Evolutionary conservation across 805 yeast species (phyloP).

Genomic region (Diddensiella santjacobensis): DNA sequence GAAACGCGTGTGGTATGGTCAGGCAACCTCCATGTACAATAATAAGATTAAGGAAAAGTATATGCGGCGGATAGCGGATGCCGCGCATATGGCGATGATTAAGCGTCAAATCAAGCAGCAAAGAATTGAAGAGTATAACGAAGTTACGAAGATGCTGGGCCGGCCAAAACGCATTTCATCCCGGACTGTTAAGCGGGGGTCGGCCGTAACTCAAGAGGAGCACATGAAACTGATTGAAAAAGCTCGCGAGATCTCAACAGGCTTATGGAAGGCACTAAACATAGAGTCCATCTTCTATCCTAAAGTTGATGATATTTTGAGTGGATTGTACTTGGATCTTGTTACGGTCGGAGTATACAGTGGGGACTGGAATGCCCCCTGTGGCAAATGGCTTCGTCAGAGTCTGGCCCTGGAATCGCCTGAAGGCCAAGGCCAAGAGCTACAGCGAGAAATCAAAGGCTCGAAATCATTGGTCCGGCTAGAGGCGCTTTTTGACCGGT

Average conservation of each 20-base stretch:
- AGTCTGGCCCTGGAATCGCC: slow-evolving; percentile 41
- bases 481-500: slow-evolving; percentile 42
- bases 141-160: slow-evolving; percentile 21
- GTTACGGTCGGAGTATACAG: slow-evolving; percentile 43
- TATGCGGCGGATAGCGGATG: background rate
- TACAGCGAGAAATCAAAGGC: slow-evolving; percentile 29
- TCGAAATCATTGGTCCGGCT: slow-evolving; percentile 36
- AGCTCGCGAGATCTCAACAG: slow-evolving; percentile 36
- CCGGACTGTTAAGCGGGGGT: slow-evolving; percentile 16
- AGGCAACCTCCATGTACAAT: background rate
- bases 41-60: background rate
- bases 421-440: slow-evolving; percentile 27
- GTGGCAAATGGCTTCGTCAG: slow-evolving; percentile 48
- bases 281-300: slow-evolving; percentile 35
- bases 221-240: slow-evolving; percentile 25
- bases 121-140: slow-evolving; percentile 38
- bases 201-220: slow-evolving; percentile 16
- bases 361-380: slow-evolving; percentile 44
- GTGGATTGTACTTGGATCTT: slow-evolving; percentile 25
- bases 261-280: slow-evolving; percentile 49
- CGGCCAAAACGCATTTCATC: slow-evolving; percentile 9
- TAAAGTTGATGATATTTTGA: slow-evolving; percentile 31
- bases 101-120: slow-evolving; percentile 19
- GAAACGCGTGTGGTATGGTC: background rate
- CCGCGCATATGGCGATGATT: background rate